phyloP scores from a whole-genome alignment of 2,329 filamentous ascomycete genomes.

The Blumeria hordei region DNA sequence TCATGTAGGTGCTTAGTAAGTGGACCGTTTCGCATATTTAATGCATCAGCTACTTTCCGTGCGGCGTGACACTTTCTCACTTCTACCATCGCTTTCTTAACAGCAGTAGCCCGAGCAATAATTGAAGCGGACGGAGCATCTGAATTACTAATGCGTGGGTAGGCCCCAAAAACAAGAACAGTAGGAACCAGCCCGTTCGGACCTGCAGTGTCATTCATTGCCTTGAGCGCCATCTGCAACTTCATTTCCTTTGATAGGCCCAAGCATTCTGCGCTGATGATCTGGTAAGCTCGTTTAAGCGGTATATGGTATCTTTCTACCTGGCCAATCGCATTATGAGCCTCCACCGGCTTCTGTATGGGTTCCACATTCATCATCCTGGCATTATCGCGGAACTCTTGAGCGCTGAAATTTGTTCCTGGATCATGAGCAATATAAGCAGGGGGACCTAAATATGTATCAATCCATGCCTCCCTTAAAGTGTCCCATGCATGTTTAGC shows the following conservation, averaged over 20 bases:
- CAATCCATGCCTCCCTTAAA: neutral
- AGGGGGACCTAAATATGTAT: constrained; percentile 2
- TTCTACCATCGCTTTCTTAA: neutral
- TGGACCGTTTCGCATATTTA: neutral
- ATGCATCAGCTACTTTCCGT: neutral
- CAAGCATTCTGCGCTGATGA: neutral
- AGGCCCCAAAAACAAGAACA: neutral
- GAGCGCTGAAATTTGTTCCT: neutral
- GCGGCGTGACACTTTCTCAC: neutral
- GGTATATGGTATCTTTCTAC: neutral
- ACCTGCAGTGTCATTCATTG: neutral
- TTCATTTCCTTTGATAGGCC: neutral
- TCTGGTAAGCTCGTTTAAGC: neutral
- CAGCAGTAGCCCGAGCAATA: neutral
- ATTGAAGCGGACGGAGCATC: neutral
- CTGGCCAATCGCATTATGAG: neutral
- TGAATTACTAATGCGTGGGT: neutral
- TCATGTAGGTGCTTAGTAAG: neutral
- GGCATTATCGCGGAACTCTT: neutral
- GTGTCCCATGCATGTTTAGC: constrained; percentile 1
- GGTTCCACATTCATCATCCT: neutral
- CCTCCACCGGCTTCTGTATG: neutral
- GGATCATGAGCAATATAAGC: neutral
- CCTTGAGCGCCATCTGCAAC: neutral
- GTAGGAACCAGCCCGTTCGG: neutral